These are phyloP conservation scores for Apiospora phragmitis DNA, from an alignment of 2,329 filamentous ascomycete genomes.

Conservation along the genomic window DNA sequence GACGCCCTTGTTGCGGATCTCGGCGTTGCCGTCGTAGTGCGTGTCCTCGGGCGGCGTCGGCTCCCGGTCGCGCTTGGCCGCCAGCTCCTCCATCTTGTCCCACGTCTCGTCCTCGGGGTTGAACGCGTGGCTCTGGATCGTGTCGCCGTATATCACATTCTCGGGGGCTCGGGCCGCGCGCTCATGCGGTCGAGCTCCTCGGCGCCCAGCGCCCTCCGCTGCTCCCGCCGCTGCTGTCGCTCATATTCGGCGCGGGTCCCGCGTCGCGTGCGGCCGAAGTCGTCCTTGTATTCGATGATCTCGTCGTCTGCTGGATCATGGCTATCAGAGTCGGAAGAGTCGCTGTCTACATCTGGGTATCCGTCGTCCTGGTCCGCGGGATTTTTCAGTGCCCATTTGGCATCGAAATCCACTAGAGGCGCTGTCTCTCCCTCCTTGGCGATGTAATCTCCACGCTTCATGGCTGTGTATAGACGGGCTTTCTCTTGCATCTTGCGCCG, in stretches of 20 bases:
- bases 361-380: conserved; percentile 47
- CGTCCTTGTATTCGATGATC: conserved; percentile 84
- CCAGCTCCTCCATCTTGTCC: conserved; percentile 75
- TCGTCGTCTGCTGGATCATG: conserved; percentile 52
- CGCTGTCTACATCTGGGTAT: conserved; percentile 67
- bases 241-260: conserved; percentile 71
- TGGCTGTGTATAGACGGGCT: conserved; percentile 79
- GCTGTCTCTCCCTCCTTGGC: conserved; percentile 63
- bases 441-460: conserved; percentile 89
- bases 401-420: conserved; percentile 87
- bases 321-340: conserved; percentile 40
- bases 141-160: conserved; percentile 80
- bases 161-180: conserved; percentile 65
- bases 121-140: conserved; percentile 83
- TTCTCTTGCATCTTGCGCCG: conserved; percentile 88
- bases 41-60: conserved; percentile 76
- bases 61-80: conserved; percentile 74
- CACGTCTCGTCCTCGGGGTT: conserved; percentile 62
- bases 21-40: conserved; percentile 84
- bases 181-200: conserved; percentile 69
- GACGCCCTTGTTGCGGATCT: conserved; percentile 84
- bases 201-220: conserved; percentile 52
- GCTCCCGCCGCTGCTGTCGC: conserved; percentile 57
- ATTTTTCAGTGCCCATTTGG: conserved; percentile 83
- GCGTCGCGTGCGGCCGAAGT: conserved; percentile 81